Conservation (phyloP, 108 stramenopile genomes). For the Nitzschia palea region DNA sequence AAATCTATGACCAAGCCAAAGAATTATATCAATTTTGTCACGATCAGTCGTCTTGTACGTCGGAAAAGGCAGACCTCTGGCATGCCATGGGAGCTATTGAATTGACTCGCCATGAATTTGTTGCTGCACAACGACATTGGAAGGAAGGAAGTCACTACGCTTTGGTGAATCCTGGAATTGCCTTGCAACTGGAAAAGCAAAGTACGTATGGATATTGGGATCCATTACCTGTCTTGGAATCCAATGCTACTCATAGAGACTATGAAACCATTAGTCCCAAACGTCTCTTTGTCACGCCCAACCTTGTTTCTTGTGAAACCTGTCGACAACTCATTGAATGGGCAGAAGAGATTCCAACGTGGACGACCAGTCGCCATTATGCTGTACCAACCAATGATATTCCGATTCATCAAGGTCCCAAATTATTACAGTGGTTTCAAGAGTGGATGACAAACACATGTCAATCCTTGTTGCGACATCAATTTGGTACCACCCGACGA, state of each 20-base stretch:
- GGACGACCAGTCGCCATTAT: conserved; percentile 93
- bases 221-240: background rate
- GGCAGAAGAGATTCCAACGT: conserved; percentile 47
- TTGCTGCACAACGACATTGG: conserved; percentile 70
- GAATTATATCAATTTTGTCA: conserved; percentile 49
- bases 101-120: conserved; percentile 44
- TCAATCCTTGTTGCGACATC: conserved; percentile 28
- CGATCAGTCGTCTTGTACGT: background rate
- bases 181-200: conserved; percentile 59
- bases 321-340: conserved; percentile 55
- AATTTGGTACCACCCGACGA: conserved; percentile 27
- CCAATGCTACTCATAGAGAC: background rate
- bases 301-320: conserved; percentile 31
- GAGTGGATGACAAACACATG: conserved; percentile 23
- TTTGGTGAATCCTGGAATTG: conserved; percentile 49
- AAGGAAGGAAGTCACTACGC: conserved; percentile 39
- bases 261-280: conserved; percentile 3
- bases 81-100: conserved; percentile 58
- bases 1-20: conserved; percentile 46
- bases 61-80: conserved; percentile 34
- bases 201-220: conserved; percentile 43
- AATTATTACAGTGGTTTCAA: conserved; percentile 56
- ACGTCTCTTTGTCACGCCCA: conserved; percentile 29
- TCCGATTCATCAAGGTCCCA: conserved; percentile 73
- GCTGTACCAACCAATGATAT: conserved; percentile 96